Evolutionary conservation across 164 flowering plant genomes (phyloP), one percentile per base, ranked within the genome.

Genomic region (Vitis labrusca): DNA sequence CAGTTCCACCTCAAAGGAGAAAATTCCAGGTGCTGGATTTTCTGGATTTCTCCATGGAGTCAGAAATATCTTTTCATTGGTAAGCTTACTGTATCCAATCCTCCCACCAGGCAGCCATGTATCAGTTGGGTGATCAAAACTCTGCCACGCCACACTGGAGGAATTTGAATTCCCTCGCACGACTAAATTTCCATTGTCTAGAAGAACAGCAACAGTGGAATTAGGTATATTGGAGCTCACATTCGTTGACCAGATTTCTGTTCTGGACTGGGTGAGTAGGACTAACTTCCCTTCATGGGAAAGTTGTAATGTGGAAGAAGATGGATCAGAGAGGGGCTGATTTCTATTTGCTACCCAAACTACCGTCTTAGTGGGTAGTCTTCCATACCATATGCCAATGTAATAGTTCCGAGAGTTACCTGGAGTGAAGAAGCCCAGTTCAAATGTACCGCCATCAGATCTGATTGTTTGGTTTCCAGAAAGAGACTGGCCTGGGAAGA

Each of bases 341-440:
- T 69, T 57, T 64, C 76, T 23, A 44, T 78, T 75, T 8, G 78
- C 81, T 5, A 74, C 78, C 81, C 78, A 78, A 55, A 78, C 78
- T 8, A 69, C 61, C 1, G 76, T 65, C 17, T 62, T 16, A 9
- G 13, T 17, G 5, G 67, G 47, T 48, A 29, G 2, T 13, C 49
- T 44, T 55, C 68, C 71, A 30, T 74, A 74, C 78, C 78, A 78
- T 30, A 74, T 78, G 27, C 81, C 81, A 5, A 78, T 68, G 54
- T 78, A 78, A 23, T 74, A 68, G 64, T 61, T 67, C 5, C 32
- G 58, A 14, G 68, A 74, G 9, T 67, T 68, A 60, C 75, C 78
- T 50, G 81, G 78, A 15, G 54, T 64, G 75, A 78, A 78, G 71
- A 71, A 74, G 50, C 81, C 81, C 63, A 78, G 73, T 37, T 37